These are phyloP conservation scores for Dissophora ornata DNA, from an alignment of 192 early-diverging fungal species.

Conservation along the genomic window DNA sequence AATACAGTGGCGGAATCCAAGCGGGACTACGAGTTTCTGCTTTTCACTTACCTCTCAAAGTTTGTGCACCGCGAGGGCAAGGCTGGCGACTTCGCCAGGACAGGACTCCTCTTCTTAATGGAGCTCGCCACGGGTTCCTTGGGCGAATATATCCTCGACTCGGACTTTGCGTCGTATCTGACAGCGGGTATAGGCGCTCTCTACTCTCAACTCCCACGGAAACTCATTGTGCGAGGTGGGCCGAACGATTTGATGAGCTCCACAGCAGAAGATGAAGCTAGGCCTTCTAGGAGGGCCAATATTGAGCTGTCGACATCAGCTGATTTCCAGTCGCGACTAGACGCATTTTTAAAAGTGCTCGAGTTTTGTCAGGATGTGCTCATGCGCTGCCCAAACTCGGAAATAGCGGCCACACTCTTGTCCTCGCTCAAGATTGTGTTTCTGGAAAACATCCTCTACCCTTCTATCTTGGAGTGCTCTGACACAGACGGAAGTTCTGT, in stretches of 20 bases:
- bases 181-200: constrained; percentile 88
- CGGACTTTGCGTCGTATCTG: constrained; percentile 88
- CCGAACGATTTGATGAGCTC: constrained; percentile 5
- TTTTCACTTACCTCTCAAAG: constrained; percentile 90
- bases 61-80: constrained; percentile 92
- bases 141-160: constrained; percentile 82
- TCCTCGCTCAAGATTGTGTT: constrained; percentile 81
- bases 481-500: constrained; percentile 95
- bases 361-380: constrained; percentile 82
- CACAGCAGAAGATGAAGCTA: constrained; percentile 6
- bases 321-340: constrained; percentile 73
- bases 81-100: constrained; percentile 86
- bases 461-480: constrained; percentile 85
- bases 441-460: constrained; percentile 87
- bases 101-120: constrained; percentile 86
- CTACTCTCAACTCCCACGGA: constrained; percentile 89
- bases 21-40: constrained; percentile 79
- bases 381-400: constrained; percentile 71
- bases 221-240: constrained; percentile 68
- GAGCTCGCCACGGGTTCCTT: constrained; percentile 84
- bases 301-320: constrained; percentile 68
- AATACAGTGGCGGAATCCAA: constrained; percentile 51
- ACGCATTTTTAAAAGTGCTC: constrained; percentile 73
- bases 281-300: constrained; percentile 43
- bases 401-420: constrained; percentile 69